These are phyloP conservation scores for Litchi chinensis DNA, from an alignment of 345 rosid species.

Conservation along the genomic window DNA sequence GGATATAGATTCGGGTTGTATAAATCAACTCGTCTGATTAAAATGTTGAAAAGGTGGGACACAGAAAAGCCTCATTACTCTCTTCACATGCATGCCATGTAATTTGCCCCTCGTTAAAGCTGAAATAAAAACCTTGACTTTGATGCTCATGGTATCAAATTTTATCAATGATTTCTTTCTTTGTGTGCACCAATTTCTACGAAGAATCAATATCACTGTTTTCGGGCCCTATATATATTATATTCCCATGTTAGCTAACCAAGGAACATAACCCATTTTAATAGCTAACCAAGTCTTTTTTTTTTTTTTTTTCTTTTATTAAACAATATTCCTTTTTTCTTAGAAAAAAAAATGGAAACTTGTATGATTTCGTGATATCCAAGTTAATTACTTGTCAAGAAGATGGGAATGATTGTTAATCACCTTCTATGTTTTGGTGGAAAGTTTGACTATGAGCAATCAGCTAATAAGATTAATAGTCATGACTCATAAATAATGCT, in stretches of 20 bases:
- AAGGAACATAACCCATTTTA: conserved; percentile 4
- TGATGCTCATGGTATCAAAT: conserved; percentile 15
- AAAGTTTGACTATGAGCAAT: background rate
- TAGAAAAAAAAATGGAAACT: background rate
- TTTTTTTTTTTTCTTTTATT: background rate
- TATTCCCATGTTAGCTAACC: conserved; percentile 8
- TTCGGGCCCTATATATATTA: background rate
- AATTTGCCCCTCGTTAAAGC: background rate
- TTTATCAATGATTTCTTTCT: background rate
- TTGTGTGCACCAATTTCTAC: background rate
- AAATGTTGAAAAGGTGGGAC: background rate
- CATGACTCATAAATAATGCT: no score
- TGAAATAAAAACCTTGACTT: conserved; percentile 16
- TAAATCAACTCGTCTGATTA: background rate
- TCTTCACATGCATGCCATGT: background rate
- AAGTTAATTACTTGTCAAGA: background rate
- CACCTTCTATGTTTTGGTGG: background rate
- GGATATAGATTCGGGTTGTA: conserved; percentile 3
- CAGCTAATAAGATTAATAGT: background rate
- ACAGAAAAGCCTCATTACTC: background rate
- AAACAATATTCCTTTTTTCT: background rate
- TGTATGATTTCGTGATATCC: background rate
- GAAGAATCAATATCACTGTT: conserved; percentile 13
- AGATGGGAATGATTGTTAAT: background rate
- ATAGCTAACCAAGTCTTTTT: no score